Evolutionary conservation across 345 rosid genomes (phyloP).

Genomic region (Eucalyptus sp.): DNA sequence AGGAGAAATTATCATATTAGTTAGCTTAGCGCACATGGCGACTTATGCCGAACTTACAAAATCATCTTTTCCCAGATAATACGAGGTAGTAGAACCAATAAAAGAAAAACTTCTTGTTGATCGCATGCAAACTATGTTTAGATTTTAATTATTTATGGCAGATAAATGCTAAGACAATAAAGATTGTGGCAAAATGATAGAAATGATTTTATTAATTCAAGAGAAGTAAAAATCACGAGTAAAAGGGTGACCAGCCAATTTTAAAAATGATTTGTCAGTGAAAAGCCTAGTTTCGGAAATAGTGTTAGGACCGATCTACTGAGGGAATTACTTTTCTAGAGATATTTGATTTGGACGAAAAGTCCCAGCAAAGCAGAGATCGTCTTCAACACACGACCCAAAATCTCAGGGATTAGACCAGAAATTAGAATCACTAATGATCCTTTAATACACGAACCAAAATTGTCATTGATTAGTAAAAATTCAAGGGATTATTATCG

Average conservation of each 20-base stretch:
- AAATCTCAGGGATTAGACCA: background rate
- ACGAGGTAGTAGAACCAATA: no score
- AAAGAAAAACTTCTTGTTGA: no score
- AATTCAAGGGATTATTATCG: no score
- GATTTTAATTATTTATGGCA: background rate
- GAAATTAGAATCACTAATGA: background rate
- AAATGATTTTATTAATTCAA: background rate
- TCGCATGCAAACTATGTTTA: no score
- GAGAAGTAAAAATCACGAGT: background rate
- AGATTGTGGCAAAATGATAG: no score
- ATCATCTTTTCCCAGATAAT: background rate
- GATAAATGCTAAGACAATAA: background rate
- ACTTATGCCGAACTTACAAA: no score
- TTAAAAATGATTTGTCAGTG: background rate
- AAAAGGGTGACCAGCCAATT: background rate
- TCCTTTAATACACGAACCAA: background rate
- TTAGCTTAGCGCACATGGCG: no score
- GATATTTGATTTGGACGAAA: background rate
- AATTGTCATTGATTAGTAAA: no score
- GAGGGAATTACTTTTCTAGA: background rate
- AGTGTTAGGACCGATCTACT: background rate
- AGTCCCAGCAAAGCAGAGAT: background rate
- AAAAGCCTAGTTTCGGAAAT: background rate
- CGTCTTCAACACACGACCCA: background rate
- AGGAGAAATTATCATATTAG: background rate